Conservation (phyloP, 495 filamentous ascomycete genomes). For the Hypomontagnella submonticulosa region DNA sequence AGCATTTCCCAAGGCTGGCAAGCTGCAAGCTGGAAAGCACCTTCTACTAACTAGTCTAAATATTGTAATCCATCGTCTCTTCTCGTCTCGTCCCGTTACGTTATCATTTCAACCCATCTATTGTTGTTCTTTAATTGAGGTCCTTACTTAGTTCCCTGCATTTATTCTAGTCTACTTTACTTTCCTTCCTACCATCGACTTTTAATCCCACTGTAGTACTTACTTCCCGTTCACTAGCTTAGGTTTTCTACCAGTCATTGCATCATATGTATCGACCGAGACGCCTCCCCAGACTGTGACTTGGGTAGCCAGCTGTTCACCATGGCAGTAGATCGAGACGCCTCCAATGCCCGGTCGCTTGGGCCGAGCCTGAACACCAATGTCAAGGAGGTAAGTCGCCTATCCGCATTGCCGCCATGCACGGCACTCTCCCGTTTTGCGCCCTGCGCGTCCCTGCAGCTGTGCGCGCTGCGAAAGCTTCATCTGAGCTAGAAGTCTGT, state of each 20-base stretch:
- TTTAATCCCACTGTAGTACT: neutral
- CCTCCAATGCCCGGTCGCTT: constrained; percentile 56
- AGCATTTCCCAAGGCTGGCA: constrained; percentile 37
- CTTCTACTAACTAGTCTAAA: constrained; percentile 10
- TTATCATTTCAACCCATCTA: neutral
- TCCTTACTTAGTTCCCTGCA: neutral
- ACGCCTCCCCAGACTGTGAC: constrained; percentile 27
- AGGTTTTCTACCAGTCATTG: constrained; percentile 7
- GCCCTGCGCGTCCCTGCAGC: constrained; percentile 21
- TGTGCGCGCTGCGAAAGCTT: constrained; percentile 24
- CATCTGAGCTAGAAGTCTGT: constrained; percentile 9
- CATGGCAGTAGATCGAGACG: constrained; percentile 51
- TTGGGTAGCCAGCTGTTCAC: constrained; percentile 43
- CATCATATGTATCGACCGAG: constrained; percentile 45
- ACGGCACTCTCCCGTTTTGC: constrained; percentile 20
- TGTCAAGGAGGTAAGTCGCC: constrained; percentile 59
- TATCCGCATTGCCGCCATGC: constrained; percentile 27
- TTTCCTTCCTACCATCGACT: neutral
- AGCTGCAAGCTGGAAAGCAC: neutral
- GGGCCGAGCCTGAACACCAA: constrained; percentile 55
- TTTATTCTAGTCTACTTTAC: constrained; percentile 3
- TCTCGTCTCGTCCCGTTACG: constrained; percentile 12
- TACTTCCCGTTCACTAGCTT: constrained; percentile 6
- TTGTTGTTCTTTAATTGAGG: constrained; percentile 5
- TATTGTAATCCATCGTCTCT: constrained; percentile 15